Conservation (phyloP, 352 stramenopile genomes). For the Poterioochromonas sp. region DNA sequence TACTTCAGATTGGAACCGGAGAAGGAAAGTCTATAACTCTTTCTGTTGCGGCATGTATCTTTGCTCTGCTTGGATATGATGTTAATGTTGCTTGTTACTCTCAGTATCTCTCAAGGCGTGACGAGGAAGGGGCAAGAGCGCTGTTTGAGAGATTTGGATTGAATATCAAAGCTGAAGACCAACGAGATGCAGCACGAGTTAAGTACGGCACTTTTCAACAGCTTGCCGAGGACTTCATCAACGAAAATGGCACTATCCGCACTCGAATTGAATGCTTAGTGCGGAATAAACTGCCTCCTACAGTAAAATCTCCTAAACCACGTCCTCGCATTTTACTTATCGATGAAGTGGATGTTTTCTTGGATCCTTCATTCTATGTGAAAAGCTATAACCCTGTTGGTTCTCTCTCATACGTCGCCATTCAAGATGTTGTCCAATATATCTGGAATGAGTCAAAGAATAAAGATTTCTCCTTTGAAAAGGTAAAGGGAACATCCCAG, state of each 20-base stretch:
- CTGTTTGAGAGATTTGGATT: slow-evolving; percentile 51
- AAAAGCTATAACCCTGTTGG: slow-evolving; percentile 48
- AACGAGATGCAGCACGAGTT: too few species aligned
- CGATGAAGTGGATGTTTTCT: slow-evolving; percentile 59
- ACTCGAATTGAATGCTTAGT: neutral
- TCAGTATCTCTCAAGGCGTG: slow-evolving; percentile 49
- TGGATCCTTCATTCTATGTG: slow-evolving; percentile 53
- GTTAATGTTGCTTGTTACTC: slow-evolving; percentile 54
- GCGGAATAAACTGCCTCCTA: neutral
- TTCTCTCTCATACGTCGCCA: slow-evolving; percentile 34
- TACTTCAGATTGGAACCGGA: slow-evolving; percentile 53
- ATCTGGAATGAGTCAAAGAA: neutral
- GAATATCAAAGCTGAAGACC: too few species aligned
- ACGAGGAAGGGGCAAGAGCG: slow-evolving; percentile 48
- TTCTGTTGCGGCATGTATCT: slow-evolving; percentile 43
- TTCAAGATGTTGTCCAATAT: neutral
- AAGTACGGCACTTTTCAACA: slow-evolving; percentile 53
- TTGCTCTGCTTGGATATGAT: slow-evolving; percentile 49
- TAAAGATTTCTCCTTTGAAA: neutral
- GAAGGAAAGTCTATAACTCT: slow-evolving; percentile 58
- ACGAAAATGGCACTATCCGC: slow-evolving; percentile 50
- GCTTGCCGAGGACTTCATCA: slow-evolving; percentile 50
- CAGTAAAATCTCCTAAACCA: slow-evolving; percentile 18
- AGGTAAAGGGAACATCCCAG: neutral
- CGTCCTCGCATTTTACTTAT: slow-evolving; percentile 49